phyloP scores from a whole-genome alignment of 208 protist genomes.

The Endotrypanum monterogeii region DNA sequence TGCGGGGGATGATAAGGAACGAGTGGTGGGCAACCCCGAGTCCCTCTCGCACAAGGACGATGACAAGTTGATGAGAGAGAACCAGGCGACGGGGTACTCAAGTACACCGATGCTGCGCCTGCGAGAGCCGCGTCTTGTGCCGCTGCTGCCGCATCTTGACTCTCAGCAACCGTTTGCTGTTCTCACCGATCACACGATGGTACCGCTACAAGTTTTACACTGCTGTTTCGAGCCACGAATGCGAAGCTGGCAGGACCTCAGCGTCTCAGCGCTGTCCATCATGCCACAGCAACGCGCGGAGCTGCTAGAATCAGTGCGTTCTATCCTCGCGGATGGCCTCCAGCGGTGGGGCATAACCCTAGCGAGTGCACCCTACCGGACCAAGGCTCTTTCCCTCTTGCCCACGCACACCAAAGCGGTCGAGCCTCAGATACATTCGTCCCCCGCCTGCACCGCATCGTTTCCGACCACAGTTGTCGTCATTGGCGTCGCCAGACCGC shows the following conservation, averaged over 20 bases:
- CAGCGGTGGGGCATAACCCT: constrained; percentile 71
- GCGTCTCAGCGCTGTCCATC: constrained; percentile 64
- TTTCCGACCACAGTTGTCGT: constrained; percentile 68
- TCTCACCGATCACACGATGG: constrained; percentile 49
- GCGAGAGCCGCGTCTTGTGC: constrained; percentile 44
- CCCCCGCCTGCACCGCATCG: neutral
- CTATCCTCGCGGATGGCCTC: constrained; percentile 43
- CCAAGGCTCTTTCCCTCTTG: constrained; percentile 62
- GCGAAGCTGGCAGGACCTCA: constrained; percentile 68
- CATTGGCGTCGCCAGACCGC: constrained; percentile 51
- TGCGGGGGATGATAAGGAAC: constrained; percentile 5
- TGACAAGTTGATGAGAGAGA: neutral
- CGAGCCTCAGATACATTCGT: neutral
- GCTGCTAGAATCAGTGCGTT: constrained; percentile 49
- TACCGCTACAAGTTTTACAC: constrained; percentile 87
- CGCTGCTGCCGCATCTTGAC: constrained; percentile 53
- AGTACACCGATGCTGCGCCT: constrained; percentile 5
- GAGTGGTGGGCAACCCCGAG: neutral
- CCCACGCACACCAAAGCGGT: constrained; percentile 51
- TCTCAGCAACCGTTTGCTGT: constrained; percentile 77
- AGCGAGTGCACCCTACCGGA: constrained; percentile 35
- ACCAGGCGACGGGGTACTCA: neutral
- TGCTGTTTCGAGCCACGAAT: constrained; percentile 87
- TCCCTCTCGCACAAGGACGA: neutral
- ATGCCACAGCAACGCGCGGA: constrained; percentile 64